Conservation (phyloP, 345 rosid species). For the Aurinia saxatilis region DNA sequence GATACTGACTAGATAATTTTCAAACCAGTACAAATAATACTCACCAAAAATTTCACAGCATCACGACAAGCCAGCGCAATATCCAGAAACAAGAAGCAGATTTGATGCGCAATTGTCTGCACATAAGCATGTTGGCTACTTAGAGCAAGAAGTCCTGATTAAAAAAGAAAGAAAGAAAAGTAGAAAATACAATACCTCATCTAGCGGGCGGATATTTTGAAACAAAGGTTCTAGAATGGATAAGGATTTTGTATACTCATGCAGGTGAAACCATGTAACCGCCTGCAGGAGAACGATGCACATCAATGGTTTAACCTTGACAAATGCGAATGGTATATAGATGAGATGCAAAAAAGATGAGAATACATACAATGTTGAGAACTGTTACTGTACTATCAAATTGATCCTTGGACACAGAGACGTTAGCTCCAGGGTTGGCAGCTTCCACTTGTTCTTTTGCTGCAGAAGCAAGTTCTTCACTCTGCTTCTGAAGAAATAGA, state of each 20-base stretch:
- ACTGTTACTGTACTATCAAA: conserved; percentile 67
- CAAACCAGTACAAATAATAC: conserved; percentile 21
- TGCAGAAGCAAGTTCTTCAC: conserved; percentile 62
- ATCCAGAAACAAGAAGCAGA: conserved; percentile 82
- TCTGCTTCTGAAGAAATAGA: conserved; percentile 42
- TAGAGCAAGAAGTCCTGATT: conserved; percentile 12
- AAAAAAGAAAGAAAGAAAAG: not conserved
- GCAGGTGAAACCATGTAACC: conserved; percentile 81
- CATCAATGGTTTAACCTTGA: conserved; percentile 1
- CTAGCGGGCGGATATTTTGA: conserved; percentile 69
- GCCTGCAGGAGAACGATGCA: conserved; percentile 47
- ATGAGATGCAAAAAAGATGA: not conserved
- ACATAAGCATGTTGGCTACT: conserved; percentile 17
- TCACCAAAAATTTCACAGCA: conserved; percentile 74
- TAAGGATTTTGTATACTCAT: conserved; percentile 70
- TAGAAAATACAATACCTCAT: conserved; percentile 62
- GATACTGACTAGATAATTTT: not conserved
- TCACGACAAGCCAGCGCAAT: conserved; percentile 75
- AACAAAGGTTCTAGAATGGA: conserved; percentile 71
- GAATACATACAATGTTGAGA: conserved; percentile 57
- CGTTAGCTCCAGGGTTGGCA: conserved; percentile 40
- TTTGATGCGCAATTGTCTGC: conserved; percentile 83
- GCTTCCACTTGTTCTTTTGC: conserved; percentile 62
- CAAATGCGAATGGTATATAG: not conserved
- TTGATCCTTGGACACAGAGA: conserved; percentile 62